A percentile compares a stretch with the other conserved stretches of the same genome.
Conservation (phyloP, 2,329 filamentous ascomycete genomes). For the Calonectria leucothoes region DNA sequence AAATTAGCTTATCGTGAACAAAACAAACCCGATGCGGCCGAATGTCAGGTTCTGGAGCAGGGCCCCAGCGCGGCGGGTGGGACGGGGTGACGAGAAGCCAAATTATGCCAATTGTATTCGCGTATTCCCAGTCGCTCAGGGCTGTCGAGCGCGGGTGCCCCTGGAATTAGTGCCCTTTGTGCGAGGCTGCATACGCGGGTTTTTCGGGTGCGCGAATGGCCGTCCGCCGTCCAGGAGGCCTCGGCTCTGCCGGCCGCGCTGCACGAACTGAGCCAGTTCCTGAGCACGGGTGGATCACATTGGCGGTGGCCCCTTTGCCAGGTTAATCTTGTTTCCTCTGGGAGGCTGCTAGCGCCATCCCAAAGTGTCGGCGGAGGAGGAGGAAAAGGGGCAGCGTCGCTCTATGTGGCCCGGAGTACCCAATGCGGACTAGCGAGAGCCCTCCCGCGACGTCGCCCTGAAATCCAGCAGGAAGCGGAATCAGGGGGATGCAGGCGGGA, state of each 20-base stretch:
- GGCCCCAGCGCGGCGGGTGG: constrained; percentile 7
- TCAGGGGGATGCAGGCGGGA: not conserved
- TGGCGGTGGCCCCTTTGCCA: constrained; percentile 10
- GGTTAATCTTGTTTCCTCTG: constrained; percentile 9
- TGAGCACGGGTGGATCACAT: not conserved
- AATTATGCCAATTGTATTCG: constrained; percentile 4
- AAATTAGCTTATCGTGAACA: constrained; percentile 26
- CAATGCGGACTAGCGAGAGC: not conserved
- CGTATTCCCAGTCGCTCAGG: not conserved
- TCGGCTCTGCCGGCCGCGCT: not conserved
- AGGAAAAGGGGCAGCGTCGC: not conserved
- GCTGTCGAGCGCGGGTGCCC: not conserved
- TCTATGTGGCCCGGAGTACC: not conserved
- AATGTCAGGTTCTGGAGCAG: constrained; percentile 3
- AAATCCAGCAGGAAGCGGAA: not conserved
- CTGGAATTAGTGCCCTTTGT: not conserved
- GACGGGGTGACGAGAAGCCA: constrained; percentile 1
- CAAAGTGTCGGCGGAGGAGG: not conserved
- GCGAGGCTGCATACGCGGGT: constrained; percentile 5
- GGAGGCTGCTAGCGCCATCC: not conserved
- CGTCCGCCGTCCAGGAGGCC: not conserved
- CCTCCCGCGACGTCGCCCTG: not conserved
- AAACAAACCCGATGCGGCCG: constrained; percentile 17
- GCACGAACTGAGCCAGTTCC: not conserved
- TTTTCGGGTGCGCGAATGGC: not conserved